Conservation (phyloP, 495 filamentous ascomycete genomes). For the Podospora australis region DNA sequence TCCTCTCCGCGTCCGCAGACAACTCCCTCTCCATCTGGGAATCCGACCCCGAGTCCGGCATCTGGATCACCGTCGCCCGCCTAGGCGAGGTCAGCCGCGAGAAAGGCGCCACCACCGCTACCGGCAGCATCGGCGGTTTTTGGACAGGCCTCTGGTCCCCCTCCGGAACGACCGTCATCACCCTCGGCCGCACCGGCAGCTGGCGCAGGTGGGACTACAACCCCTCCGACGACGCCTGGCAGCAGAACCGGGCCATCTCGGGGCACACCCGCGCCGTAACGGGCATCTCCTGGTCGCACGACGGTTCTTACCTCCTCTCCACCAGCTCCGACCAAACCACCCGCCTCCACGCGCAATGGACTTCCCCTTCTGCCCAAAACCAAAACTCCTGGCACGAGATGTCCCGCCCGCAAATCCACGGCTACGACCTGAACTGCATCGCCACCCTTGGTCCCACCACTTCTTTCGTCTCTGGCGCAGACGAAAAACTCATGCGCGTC, state of each 20-base stretch:
- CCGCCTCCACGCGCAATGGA: conserved; percentile 84
- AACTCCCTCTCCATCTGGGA: conserved; percentile 93
- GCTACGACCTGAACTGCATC: conserved; percentile 95
- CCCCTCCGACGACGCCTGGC: conserved; percentile 55
- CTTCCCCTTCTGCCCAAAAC: conserved; percentile 28
- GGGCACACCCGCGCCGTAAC: conserved; percentile 78
- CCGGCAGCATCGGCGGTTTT: conserved; percentile 90
- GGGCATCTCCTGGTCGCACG: conserved; percentile 74
- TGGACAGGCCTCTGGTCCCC: conserved; percentile 95
- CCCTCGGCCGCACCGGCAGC: conserved; percentile 83
- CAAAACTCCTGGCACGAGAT: conserved; percentile 83
- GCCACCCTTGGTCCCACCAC: conserved; percentile 58
- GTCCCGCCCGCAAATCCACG: conserved; percentile 92
- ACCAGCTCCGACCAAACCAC: conserved; percentile 92
- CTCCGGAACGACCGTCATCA: conserved; percentile 62
- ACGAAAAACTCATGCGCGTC: conserved; percentile 93
- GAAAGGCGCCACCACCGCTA: conserved; percentile 92
- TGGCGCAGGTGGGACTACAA: conserved; percentile 74
- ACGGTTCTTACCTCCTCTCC: conserved; percentile 79
- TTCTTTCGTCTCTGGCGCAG: conserved; percentile 89
- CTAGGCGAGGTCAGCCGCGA: conserved; percentile 89
- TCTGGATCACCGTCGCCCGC: conserved; percentile 79
- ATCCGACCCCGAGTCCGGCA: conserved; percentile 69
- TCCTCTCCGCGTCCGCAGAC: conserved; percentile 90
- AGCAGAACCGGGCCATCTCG: conserved; percentile 66